Base-by-base conservation (phyloP, 2,329 filamentous ascomycete genomes). In the Verticillium dahliae region DNA sequence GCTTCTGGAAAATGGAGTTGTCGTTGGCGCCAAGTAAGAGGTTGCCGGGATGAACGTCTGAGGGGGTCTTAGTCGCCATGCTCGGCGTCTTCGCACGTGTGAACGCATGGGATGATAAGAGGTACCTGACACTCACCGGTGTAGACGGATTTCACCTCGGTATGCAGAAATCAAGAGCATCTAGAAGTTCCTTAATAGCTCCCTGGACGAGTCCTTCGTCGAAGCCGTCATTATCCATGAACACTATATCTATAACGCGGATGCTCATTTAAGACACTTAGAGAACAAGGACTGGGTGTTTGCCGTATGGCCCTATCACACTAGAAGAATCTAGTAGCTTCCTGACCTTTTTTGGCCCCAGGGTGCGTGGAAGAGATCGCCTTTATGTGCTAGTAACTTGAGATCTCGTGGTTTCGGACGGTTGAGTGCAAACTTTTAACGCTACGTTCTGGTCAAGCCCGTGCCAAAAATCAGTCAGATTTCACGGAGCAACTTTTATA, bases 121-220 rank as follows among this genome's bases (percentile, higher is more conserved):
- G 15, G 59, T 15, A 55, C 34, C 22, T 7, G 6, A 14, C 34
- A 62, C 65, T 0, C 67, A 74, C 73, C 73, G 59, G 71, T 74
- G 57, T 76, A 72, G 0, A 72, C 67, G 1, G 68, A 54, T 10
- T 71, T 56, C 0, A 67, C 72, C 56, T 77, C 69, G 1, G 60
- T 67, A 22, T 77, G 74, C 2, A 76, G 52, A 74, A 76, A 31
- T 75, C 70, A 45, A 76, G 67, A 1, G 69, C 72, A n/a, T 70
- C 61, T 15, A 75, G 67, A 15, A 75, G 63, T 58, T 72, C 67
- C 3, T 65, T 62, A 0, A 74, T 31, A 1, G 71, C 69, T 15
- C 69, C 67, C 59, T 70, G 74, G 0, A 75, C 70, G 15, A 74
- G 68, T 22, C 50, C 59, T 37, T 71, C 67, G 6, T 67, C 62